Evolutionary conservation across 1,284 basidiomycete species (phyloP).

Genomic region (Hymenochaete sp.): DNA sequence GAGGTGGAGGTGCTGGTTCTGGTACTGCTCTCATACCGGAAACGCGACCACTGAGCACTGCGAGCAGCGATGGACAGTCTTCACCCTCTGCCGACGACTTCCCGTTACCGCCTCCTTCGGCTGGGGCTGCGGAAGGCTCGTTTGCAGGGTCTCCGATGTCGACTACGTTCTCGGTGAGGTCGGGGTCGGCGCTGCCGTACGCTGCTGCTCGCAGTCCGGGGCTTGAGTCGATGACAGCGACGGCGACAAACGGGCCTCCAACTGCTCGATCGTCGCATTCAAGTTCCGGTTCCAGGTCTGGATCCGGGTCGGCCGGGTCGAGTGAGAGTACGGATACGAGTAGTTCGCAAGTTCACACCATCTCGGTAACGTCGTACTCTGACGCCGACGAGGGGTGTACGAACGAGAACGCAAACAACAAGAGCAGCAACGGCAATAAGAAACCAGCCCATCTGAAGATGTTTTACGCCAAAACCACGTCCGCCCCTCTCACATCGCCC

Average conservation of each 20-base stretch:
- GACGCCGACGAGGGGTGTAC: too few relatives aligned
- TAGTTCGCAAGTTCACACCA: constrained; percentile 10
- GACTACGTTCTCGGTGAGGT: constrained; percentile 5
- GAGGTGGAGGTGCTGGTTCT: neutral
- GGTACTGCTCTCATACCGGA: neutral
- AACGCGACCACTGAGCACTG: constrained; percentile 7
- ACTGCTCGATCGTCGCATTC: constrained; percentile 16
- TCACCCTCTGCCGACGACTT: constrained; percentile 13
- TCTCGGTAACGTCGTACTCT: constrained; percentile 13
- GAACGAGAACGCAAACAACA: too few relatives aligned
- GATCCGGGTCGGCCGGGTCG: constrained; percentile 11
- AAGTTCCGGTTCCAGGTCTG: constrained; percentile 12
- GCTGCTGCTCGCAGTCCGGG: neutral
- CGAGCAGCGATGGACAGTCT: constrained; percentile 8
- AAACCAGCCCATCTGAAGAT: too few relatives aligned
- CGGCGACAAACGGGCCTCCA: constrained; percentile 11
- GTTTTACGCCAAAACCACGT: too few relatives aligned
- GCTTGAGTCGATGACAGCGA: neutral
- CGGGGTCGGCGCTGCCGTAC: constrained; percentile 3
- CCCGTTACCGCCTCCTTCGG: constrained; percentile 15
- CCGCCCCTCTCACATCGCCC: too few relatives aligned
- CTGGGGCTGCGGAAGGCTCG: constrained; percentile 4
- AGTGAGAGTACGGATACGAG: too few relatives aligned
- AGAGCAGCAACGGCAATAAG: too few relatives aligned
- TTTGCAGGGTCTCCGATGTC: constrained; percentile 12